Percentiles rank a stretch among this genome's conserved stretches.
Conservation (phyloP, 2,329 filamentous ascomycete genomes). For the Colletotrichum siamense region DNA sequence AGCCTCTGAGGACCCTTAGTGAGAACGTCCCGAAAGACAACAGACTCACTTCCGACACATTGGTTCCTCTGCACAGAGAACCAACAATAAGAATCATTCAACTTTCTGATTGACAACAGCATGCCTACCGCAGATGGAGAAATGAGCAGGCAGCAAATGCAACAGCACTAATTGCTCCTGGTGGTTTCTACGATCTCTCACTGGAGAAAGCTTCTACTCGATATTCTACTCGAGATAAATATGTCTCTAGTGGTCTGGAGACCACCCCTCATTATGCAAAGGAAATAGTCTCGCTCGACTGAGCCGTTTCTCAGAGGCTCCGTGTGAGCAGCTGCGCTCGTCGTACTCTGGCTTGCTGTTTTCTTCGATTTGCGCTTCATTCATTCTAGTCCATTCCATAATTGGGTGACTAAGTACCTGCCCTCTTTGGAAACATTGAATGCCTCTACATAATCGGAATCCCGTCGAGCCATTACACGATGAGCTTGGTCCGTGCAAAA, state of each 20-base stretch:
- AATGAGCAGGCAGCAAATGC: neutral
- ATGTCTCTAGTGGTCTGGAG: neutral
- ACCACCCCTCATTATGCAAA: rapidly evolving
- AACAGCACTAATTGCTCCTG: neutral
- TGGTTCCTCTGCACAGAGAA: neutral
- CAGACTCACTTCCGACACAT: rapidly evolving
- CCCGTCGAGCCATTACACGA: neutral
- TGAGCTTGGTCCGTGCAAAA: neutral
- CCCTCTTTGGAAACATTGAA: neutral
- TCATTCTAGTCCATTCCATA: neutral
- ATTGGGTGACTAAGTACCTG: neutral
- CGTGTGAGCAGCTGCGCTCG: neutral
- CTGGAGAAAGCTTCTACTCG: rapidly evolving
- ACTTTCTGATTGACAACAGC: rapidly evolving
- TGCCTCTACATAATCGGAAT: neutral
- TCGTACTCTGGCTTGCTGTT: neutral
- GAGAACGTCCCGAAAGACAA: rapidly evolving
- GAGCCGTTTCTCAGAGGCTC: neutral
- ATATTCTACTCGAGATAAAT: rapidly evolving
- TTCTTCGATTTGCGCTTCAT: neutral
- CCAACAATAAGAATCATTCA: neutral
- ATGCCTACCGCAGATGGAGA: rapidly evolving
- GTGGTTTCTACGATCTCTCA: neutral
- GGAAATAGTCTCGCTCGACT: neutral
- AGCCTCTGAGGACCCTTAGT: rapidly evolving